A percentile compares a stretch with the other conserved stretches of the same genome.
phyloP scores from a whole-genome alignment of 2,329 filamentous ascomycete species.

The Cercospora sp. region DNA sequence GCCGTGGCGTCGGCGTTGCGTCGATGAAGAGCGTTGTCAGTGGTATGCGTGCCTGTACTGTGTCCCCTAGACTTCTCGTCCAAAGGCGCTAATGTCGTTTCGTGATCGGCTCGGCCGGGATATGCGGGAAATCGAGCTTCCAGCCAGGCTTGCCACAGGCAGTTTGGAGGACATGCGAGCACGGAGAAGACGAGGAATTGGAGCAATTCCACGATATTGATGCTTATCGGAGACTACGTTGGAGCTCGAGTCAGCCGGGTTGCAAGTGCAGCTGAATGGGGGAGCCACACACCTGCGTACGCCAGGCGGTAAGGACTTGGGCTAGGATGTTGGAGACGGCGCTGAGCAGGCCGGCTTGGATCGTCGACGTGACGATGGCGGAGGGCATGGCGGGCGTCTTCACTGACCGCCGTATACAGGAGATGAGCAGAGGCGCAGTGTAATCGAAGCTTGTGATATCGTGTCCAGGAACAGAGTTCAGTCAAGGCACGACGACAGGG shows the following conservation, averaged over 20 bases:
- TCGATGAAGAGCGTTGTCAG: background rate
- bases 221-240: constrained; percentile 43
- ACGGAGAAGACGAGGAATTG: constrained; percentile 76
- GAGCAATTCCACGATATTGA: constrained; percentile 69
- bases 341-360: constrained; percentile 66
- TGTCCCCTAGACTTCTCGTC: constrained; percentile 37
- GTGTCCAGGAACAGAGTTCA: background rate
- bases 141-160: constrained; percentile 79
- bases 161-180: constrained; percentile 77
- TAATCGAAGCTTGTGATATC: background rate
- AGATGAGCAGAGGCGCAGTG: background rate
- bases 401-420: background rate
- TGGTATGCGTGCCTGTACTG: background rate
- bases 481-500: background rate
- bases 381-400: constrained; percentile 43
- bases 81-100: constrained; percentile 21
- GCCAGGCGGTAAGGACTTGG: constrained; percentile 67
- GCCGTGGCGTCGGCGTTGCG: background rate
- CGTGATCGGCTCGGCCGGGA: constrained; percentile 42
- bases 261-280: background rate
- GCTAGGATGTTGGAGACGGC: constrained; percentile 72
- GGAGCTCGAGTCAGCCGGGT: background rate
- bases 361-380: constrained; percentile 60
- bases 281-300: constrained; percentile 54
- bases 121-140: constrained; percentile 72